Base-by-base conservation (phyloP, 768 basidiomycete genomes). In the Lyophyllum decastes region DNA sequence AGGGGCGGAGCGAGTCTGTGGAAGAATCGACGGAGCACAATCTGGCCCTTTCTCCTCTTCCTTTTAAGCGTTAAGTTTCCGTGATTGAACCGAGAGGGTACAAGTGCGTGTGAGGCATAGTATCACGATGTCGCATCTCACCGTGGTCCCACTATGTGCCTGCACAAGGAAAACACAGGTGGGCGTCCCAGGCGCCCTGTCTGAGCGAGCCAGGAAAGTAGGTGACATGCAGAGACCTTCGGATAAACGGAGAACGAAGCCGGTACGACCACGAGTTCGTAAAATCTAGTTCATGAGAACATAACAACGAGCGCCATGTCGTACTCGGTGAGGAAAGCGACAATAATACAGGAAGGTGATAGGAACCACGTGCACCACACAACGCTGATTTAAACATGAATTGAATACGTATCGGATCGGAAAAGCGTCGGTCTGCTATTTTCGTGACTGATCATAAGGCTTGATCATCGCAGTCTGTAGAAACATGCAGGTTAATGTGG, bases 201-300 rank as follows among this genome's bases (percentile, higher is more conserved):
- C 47, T 33, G 14, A 30, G 40, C 22, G 34, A 8, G 40, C 45
- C 43, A 19, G 27, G 30, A 46, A 30, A 5, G 30, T 55, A 58
- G 14, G 21, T 54, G 38, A 34, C 41, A 27, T 34, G 49, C 25
- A 25, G 38, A 45, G 16, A 14, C 54, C 25, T 49, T 21, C 47
- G 35, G 21, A 25, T 49, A 55, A 61, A 61, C 46, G 57, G 61
- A 49, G 54, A 48, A 55, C 24, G 57, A 61, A 55, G 24, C 49
- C 55, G 27, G 7, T 34, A 22, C 25, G 25, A 11, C 46, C 55
- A 57, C 34, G 46, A 49, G 56, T 17, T 54, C 26, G 10, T 21
- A 22, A 7, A 57, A 26, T 17, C 58, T 24, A 35, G 38, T 46
- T 53, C 22, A 45, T 46, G 55, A 19, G 25, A 33, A 54, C 26